phyloP scores from a whole-genome alignment of 257 asterid genomes.

The Solanum pennellii region DNA sequence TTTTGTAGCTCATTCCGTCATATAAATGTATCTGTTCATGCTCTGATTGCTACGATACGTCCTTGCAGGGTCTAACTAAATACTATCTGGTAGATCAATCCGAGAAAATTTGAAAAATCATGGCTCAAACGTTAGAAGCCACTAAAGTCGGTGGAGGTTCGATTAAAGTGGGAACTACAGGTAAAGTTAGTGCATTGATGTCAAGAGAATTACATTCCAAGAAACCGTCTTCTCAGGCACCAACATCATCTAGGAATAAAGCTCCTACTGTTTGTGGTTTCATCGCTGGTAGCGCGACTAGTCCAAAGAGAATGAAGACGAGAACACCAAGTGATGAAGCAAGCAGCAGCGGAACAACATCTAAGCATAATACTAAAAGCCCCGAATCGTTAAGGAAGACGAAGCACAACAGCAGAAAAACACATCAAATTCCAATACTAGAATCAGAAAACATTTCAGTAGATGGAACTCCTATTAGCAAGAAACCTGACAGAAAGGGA shows the following conservation, averaged over 20 bases:
- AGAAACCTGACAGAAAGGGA: not conserved
- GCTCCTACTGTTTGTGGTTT: not conserved
- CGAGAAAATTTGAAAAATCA: not conserved
- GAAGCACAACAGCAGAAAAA: not conserved
- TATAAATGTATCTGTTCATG: not conserved
- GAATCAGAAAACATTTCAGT: constrained; percentile 5
- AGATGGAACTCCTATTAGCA: not conserved
- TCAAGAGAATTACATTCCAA: not conserved
- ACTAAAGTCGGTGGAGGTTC: not conserved
- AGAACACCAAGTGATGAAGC: not conserved
- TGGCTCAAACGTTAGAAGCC: not conserved
- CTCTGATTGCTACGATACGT: not conserved
- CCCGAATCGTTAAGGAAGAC: not conserved
- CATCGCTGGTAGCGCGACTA: not conserved
- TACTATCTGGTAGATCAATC: not conserved
- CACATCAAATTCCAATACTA: constrained; percentile 14
- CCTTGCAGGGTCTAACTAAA: not conserved
- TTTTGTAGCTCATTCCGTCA: not conserved
- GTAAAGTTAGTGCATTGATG: not conserved
- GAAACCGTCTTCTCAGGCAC: not conserved
- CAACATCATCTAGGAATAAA: not conserved
- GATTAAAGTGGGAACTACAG: not conserved
- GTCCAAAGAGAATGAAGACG: constrained; percentile 4
- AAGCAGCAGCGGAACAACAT: not conserved
- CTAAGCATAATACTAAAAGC: not conserved